Evolutionary conservation across 139 green algal genomes (phyloP), one percentile per base, ranked within the genome.

Genomic region (Marvania coccoides): DNA sequence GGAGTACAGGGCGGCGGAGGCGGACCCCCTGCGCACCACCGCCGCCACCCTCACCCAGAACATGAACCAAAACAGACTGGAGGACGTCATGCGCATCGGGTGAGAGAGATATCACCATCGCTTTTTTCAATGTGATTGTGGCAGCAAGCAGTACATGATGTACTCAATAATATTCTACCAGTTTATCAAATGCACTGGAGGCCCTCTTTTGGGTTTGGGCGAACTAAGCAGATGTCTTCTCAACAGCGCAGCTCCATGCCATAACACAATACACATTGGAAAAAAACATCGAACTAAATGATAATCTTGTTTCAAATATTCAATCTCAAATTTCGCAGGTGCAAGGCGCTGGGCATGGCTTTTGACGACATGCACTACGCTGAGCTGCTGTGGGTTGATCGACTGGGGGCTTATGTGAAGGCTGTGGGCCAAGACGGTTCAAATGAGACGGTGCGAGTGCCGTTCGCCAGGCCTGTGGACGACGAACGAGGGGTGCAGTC

Each of bases 351-450:
- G 36, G 51, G 63, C 28, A 15, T 33, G 19, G 38, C 47, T 15
- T 66, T 74, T 54, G 76, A 81, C 53, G 81, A 93, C 70, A 87
- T 93, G 75, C 29, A 24, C 31, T 83, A 81, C 58, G 85, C 87
- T 19, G 82, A 95, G 83, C 76, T 96, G 71, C 71, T 95, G 60
- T 97, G 91, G 90, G 65, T 97, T 34, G 89, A 96, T 79, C 61
- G 75, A 4, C 67, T 90, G 67, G 90, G 90, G 40, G 78, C 90
- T 61, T 94, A 93, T 69, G 40, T 93, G 19, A 74, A 75, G 6
- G 61, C 69, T 13, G 83, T 81, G 8, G 45, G 36, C 28, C 53
- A 47, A 28, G 59, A 57, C 39, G 60, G 24, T 38, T 33, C 70
- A n/a, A n/a, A 34, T 10, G 35, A 85, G 38, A 79, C 82, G 33